These are phyloP conservation scores for Paramecium bursaria DNA, from an alignment of 73 alveolate genomes.

Conservation along the genomic window DNA sequence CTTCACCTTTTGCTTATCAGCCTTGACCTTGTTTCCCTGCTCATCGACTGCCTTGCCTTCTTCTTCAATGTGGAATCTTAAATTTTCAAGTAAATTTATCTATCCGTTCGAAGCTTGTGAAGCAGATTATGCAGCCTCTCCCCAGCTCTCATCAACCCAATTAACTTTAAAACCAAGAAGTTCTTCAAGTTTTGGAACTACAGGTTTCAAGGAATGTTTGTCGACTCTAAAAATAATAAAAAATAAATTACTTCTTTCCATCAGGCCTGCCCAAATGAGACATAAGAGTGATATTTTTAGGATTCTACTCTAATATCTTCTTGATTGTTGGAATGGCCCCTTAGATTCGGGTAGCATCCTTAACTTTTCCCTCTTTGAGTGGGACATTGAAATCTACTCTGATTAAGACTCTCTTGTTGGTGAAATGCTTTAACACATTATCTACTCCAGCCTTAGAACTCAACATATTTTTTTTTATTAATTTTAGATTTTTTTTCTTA, in stretches of 20 bases:
- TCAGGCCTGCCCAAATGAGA: slow-evolving; percentile 95
- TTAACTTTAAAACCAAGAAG: slow-evolving; percentile 79
- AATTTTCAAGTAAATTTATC: slow-evolving; percentile 90
- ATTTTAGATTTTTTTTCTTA: not conserved
- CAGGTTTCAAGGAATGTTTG: slow-evolving; percentile 88
- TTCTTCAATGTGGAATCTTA: slow-evolving; percentile 94
- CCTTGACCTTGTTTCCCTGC: slow-evolving; percentile 80
- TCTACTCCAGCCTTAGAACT: slow-evolving; percentile 80
- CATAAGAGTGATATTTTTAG: slow-evolving; percentile 88
- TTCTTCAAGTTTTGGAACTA: slow-evolving; percentile 88
- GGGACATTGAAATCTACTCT: slow-evolving; percentile 98
- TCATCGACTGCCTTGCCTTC: slow-evolving; percentile 91
- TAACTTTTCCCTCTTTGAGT: slow-evolving; percentile 81
- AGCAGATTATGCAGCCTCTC: slow-evolving; percentile 84
- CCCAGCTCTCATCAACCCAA: slow-evolving; percentile 88
- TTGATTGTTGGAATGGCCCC: slow-evolving; percentile 91
- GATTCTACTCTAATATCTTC: slow-evolving; percentile 86
- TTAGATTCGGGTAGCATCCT: slow-evolving; percentile 86
- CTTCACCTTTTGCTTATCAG: slow-evolving; percentile 75
- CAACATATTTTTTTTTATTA: slow-evolving; percentile 68
- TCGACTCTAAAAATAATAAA: slow-evolving; percentile 70
- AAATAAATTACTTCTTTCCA: slow-evolving; percentile 70
- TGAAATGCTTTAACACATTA: slow-evolving; percentile 76
- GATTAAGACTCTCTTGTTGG: slow-evolving; percentile 88
- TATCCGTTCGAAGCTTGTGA: slow-evolving; percentile 81